Percentiles rank a stretch among this genome's conserved stretches.
Conservation (phyloP, 495 filamentous ascomycete species). For the Hypoxylon fragiforme region DNA sequence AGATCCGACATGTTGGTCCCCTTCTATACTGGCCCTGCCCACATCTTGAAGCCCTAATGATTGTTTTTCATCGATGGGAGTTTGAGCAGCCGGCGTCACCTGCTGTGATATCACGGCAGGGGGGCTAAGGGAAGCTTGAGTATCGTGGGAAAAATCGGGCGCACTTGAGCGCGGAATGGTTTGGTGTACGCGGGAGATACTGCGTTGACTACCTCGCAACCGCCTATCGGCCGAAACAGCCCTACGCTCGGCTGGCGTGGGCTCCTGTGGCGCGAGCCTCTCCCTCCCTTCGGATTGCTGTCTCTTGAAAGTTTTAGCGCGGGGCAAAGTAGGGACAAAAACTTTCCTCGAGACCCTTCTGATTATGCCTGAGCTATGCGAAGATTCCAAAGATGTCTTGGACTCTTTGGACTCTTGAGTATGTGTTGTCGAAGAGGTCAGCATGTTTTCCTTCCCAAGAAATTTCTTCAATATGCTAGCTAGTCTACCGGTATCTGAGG, state of each 20-base stretch:
- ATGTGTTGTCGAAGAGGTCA: conserved; percentile 16
- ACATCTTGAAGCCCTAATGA: conserved; percentile 32
- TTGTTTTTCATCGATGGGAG: conserved; percentile 38
- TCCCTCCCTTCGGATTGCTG: conserved; percentile 80
- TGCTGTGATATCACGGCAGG: conserved; percentile 19
- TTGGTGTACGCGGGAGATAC: conserved; percentile 36
- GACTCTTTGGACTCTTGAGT: conserved; percentile 31
- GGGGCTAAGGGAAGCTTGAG: conserved; percentile 13
- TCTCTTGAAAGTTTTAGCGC: conserved; percentile 74
- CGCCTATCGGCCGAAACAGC: conserved; percentile 74
- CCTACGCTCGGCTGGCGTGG: conserved; percentile 66
- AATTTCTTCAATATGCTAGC: conserved; percentile 39
- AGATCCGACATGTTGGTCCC: conserved; percentile 14
- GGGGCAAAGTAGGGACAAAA: conserved; percentile 77
- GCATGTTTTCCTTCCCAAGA: conserved; percentile 35
- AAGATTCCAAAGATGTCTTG: conserved; percentile 33
- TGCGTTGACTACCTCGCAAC: conserved; percentile 41
- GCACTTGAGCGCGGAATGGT: conserved; percentile 47
- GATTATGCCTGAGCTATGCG: conserved; percentile 47
- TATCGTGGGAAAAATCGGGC: conserved; percentile 43
- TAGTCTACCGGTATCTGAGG: conserved; percentile 32
- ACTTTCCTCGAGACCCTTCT: conserved; percentile 69
- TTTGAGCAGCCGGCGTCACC: conserved; percentile 33
- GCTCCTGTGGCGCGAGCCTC: conserved; percentile 65
- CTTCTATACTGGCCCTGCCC: conserved; percentile 23